Percentiles rank a stretch among this genome's conserved stretches.
These are phyloP conservation scores for Suillus discolor DNA, from an alignment of 768 basidiomycete species.

Conservation along the genomic window DNA sequence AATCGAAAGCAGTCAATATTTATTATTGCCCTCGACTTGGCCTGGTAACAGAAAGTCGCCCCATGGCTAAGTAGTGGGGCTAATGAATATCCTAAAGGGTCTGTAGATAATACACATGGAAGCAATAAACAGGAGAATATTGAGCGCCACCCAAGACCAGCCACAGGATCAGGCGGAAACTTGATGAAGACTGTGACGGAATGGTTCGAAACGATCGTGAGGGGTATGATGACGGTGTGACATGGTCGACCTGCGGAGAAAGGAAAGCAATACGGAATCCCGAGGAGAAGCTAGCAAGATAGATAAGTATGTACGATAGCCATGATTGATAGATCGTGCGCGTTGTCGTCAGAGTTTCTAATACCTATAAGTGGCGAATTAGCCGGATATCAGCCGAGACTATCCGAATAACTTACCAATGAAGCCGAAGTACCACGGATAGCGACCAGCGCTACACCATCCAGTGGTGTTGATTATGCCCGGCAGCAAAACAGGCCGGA, in stretches of 20 bases:
- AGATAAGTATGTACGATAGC: constrained; percentile 37
- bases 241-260: constrained; percentile 33
- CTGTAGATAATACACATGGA: constrained; percentile 32
- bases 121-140: constrained; percentile 29
- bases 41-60: constrained; percentile 14
- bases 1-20: constrained; percentile 10
- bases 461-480: constrained; percentile 43
- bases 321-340: constrained; percentile 33
- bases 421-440: constrained; percentile 23
- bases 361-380: constrained; percentile 17
- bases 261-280: constrained; percentile 29
- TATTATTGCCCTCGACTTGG: constrained; percentile 14
- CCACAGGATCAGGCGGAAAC: constrained; percentile 8
- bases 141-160: constrained; percentile 13
- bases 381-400: constrained; percentile 2
- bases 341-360: constrained; percentile 32
- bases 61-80: constrained; percentile 14
- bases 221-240: constrained; percentile 29
- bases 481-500: constrained; percentile 72
- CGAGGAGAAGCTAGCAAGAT: constrained; percentile 30
- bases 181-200: constrained; percentile 17
- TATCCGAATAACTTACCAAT: background rate
- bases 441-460: constrained; percentile 25
- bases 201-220: constrained; percentile 29
- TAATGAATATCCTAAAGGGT: constrained; percentile 29